These are phyloP conservation scores for Taxillus chinensis DNA, from an alignment of 164 flowering plant genomes.

Conservation along the genomic window DNA sequence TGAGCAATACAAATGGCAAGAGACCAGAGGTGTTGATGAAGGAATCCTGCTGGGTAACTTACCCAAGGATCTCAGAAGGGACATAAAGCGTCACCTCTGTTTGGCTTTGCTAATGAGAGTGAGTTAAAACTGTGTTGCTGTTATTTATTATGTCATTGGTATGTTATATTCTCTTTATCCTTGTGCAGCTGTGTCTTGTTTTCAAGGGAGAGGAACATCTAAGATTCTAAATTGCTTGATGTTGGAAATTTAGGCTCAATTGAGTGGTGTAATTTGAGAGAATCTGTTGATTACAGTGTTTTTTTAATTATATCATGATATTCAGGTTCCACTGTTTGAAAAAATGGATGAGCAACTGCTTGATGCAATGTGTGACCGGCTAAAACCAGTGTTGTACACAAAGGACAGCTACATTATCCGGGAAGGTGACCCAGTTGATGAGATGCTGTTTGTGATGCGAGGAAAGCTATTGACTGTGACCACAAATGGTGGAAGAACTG, in stretches of 20 bases:
- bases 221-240: too few species aligned
- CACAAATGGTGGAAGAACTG: conserved; percentile 90
- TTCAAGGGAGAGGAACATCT: too few species aligned
- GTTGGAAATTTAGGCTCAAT: too few species aligned
- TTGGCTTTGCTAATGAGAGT: conserved; percentile 40
- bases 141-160: neutral
- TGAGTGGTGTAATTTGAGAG: too few species aligned
- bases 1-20: conserved; percentile 48
- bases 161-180: neutral
- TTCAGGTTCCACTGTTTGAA: conserved; percentile 88
- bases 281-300: too few species aligned
- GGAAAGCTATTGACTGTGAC: conserved; percentile 71
- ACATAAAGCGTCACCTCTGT: conserved; percentile 46
- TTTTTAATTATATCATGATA: neutral
- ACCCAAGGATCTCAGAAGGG: conserved; percentile 42
- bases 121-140: conserved; percentile 3
- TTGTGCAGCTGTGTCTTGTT: neutral
- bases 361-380: conserved; percentile 90
- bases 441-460: conserved; percentile 87
- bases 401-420: conserved; percentile 69
- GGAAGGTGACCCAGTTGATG: conserved; percentile 94
- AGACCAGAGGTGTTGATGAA: conserved; percentile 48
- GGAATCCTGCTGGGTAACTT: conserved; percentile 27
- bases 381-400: conserved; percentile 79
- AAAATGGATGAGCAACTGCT: conserved; percentile 88